phyloP scores from a whole-genome alignment of 768 basidiomycete species.

The Neoboletus magnificus region DNA sequence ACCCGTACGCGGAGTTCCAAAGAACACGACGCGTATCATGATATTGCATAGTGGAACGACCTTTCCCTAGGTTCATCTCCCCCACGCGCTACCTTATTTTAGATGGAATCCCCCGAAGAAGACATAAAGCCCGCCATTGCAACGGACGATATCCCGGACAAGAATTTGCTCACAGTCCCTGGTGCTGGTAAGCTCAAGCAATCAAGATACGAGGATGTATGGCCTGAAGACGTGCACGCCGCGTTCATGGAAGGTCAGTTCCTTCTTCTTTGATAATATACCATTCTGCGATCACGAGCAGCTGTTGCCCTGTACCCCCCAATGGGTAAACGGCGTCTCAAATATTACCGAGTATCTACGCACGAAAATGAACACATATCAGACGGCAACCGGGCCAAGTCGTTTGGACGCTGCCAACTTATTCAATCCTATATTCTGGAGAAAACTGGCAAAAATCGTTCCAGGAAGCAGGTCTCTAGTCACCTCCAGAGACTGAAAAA shows the following conservation, averaged over 20 bases:
- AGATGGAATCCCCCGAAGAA: conserved; percentile 20
- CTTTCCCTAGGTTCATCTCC: not conserved
- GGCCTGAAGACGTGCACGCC: conserved; percentile 34
- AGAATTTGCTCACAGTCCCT: not conserved
- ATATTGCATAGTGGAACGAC: conserved; percentile 1
- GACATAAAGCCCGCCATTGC: conserved; percentile 16
- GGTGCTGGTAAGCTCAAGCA: conserved; percentile 21
- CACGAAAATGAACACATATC: conserved; percentile 11
- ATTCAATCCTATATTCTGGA: conserved; percentile 39
- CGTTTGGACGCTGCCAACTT: conserved; percentile 39
- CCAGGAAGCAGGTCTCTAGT: conserved; percentile 39
- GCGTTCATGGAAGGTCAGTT: conserved; percentile 37
- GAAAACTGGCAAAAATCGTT: conserved; percentile 37
- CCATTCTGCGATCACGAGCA: conserved; percentile 14
- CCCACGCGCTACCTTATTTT: conserved; percentile 11
- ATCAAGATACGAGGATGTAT: conserved; percentile 35
- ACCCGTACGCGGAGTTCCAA: conserved; percentile 25
- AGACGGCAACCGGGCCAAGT: conserved; percentile 18
- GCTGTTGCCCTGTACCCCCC: conserved; percentile 32
- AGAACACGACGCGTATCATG: conserved; percentile 12
- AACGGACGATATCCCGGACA: conserved; percentile 7
- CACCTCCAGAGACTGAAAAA: conserved; percentile 39
- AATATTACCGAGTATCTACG: conserved; percentile 27
- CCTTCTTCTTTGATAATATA: not conserved
- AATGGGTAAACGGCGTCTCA: conserved; percentile 36